These are phyloP conservation scores for Microglena sp. DNA, from an alignment of 139 green algal genomes.

Conservation along the genomic window DNA sequence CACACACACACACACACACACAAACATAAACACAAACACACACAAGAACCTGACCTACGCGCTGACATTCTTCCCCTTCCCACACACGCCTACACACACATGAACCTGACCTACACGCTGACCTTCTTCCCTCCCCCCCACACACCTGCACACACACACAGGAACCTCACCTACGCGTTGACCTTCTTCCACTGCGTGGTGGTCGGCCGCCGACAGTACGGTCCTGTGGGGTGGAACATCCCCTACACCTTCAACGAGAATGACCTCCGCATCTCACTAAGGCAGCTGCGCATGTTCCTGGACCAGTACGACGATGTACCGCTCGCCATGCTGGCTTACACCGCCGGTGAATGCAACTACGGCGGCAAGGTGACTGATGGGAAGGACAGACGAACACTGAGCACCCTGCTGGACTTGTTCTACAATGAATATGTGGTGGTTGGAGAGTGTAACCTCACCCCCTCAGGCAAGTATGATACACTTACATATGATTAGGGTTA, in stretches of 20 bases:
- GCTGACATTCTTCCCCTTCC: slow-evolving; percentile 8
- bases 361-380: slow-evolving; percentile 60
- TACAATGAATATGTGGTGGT: slow-evolving; percentile 34
- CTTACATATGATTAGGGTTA: not conserved
- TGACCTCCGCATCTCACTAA: slow-evolving; percentile 56
- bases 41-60: not conserved
- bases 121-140: not conserved
- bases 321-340: slow-evolving; percentile 35
- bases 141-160: slow-evolving; percentile 3
- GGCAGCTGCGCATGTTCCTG: slow-evolving; percentile 66
- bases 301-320: slow-evolving; percentile 27
- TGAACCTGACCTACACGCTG: not conserved
- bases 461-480: too few relatives aligned
- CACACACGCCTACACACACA: slow-evolving; percentile 6
- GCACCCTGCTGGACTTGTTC: slow-evolving; percentile 44
- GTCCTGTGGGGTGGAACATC: slow-evolving; percentile 40
- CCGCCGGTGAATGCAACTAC: slow-evolving; percentile 64
- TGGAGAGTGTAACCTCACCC: too few relatives aligned
- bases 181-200: slow-evolving; percentile 66
- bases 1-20: slow-evolving; percentile 2
- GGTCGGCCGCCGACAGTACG: slow-evolving; percentile 14
- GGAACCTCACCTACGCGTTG: slow-evolving; percentile 52
- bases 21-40: not conserved
- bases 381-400: slow-evolving; percentile 49
- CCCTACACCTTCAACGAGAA: slow-evolving; percentile 63